phyloP scores from a whole-genome alignment of 2,329 filamentous ascomycete genomes.

The Aspergillus tamarii region DNA sequence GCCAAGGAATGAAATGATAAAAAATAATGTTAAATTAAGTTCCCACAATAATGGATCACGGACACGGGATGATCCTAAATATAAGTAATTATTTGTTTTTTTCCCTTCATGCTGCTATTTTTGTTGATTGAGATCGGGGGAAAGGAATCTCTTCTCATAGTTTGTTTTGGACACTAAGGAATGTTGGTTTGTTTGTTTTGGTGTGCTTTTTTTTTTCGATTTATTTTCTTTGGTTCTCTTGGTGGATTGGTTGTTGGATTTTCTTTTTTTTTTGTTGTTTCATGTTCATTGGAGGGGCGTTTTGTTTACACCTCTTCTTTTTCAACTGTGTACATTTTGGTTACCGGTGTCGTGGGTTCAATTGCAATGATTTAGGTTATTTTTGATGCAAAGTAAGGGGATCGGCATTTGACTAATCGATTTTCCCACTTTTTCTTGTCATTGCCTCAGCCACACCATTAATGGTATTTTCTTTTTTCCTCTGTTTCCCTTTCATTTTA shows the following conservation, averaged over 20 bases:
- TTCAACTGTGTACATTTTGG: not conserved
- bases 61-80: slow-evolving; percentile 11
- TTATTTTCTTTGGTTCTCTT: not conserved
- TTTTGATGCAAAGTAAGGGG: slow-evolving; percentile 3
- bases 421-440: not conserved
- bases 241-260: not conserved
- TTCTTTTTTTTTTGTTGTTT: slow-evolving; percentile 4
- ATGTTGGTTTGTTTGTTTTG: not conserved
- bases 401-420: slow-evolving; percentile 14
- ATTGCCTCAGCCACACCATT: slow-evolving; percentile 12
- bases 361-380: not conserved
- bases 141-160: not conserved
- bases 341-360: not conserved
- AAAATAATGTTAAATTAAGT: not conserved
- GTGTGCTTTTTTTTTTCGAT: not conserved
- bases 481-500: not conserved
- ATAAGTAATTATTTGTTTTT: slow-evolving; percentile 5
- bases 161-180: not conserved
- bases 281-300: not conserved
- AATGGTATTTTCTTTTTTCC: slow-evolving; percentile 3
- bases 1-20: not conserved
- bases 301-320: not conserved
- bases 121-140: not conserved
- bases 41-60: slow-evolving; percentile 4
- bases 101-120: not conserved